Evolutionary conservation across 768 basidiomycete species (phyloP), one percentile per base, ranked within the genome.

Genomic region (Pholiota conissans): DNA sequence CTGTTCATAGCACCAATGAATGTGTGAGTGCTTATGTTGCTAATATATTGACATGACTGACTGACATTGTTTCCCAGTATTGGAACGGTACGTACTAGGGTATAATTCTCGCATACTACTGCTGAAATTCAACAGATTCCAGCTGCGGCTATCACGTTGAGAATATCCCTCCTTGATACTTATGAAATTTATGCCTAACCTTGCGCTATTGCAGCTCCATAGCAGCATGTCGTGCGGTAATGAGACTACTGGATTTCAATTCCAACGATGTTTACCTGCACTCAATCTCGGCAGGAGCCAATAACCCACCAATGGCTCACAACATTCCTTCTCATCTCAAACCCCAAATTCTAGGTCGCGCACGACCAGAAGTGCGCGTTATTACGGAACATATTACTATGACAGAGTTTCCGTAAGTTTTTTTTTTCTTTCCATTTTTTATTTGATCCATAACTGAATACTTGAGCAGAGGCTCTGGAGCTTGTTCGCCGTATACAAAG

Each of bases 201-300:
- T 26, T 32, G 30, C 57, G 52, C 30, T 42, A 26, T 55, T 26
- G 10, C 58, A 83, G 81, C 24, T 77, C 83, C 7, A 84, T 86
- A 52, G 85, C 86, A 20, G 84, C 88, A 27, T 86, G 86, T 67
- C 81, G 88, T 42, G 81, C 85, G 27, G 87, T 89, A 45, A 85
- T 87, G 67, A 79, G 85, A 58, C 74, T 90, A 22, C 78, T 83
- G 34, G 84, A 86, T 52, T 85, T 83, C 61, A 79, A 73, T 61
- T 65, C 73, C 40, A 72, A 64, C 55, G 77, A 81, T 26, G 70
- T 77, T 20, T 81, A 80, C 58, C 66, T 81, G 8, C 78, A 82
- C 61, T 79, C 83, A 1, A 71, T 79, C 49, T 73, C 76, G 34
- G 57, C 58, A 26, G 74, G 69, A 11, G 69, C 67, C 22, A 71